Evolutionary conservation across 2,329 filamentous ascomycete species (phyloP).

Genomic region (Thyridium curvatum): DNA sequence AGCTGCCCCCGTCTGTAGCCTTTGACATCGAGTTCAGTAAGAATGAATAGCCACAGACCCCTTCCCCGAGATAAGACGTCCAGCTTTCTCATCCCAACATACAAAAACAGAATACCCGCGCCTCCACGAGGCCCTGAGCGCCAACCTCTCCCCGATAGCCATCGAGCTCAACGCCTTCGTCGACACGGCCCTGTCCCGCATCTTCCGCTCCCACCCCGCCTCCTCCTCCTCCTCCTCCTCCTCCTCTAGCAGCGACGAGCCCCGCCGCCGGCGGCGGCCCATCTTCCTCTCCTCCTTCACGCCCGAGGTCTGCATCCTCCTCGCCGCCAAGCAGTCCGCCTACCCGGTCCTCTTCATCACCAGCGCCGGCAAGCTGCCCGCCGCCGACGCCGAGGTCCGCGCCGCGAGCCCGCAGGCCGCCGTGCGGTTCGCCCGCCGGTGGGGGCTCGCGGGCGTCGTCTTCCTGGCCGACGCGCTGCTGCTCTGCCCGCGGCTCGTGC

Average conservation of each 20-base stretch:
- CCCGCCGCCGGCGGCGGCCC: slow-evolving; percentile 13
- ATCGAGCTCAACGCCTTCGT: slow-evolving; percentile 31
- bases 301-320: slow-evolving; percentile 25
- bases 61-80: too few species aligned
- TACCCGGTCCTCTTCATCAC: slow-evolving; percentile 26
- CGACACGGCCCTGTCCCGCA: slow-evolving; percentile 22
- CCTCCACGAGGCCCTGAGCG: slow-evolving; percentile 26
- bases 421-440: slow-evolving; percentile 27
- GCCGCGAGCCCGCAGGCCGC: slow-evolving; percentile 27
- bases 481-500: slow-evolving; percentile 25
- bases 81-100: not conserved
- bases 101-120: slow-evolving; percentile 28
- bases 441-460: slow-evolving; percentile 28
- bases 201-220: slow-evolving; percentile 13
- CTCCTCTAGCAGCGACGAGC: too few species aligned
- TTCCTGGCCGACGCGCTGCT: slow-evolving; percentile 27
- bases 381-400: slow-evolving; percentile 22
- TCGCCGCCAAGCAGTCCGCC: slow-evolving; percentile 20
- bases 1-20: slow-evolving; percentile 25
- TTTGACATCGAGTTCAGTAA: slow-evolving; percentile 33
- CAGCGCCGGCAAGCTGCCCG: slow-evolving; percentile 19
- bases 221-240: too few species aligned
- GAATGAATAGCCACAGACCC: not conserved
- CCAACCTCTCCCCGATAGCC: slow-evolving; percentile 22
- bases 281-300: slow-evolving; percentile 29